A percentile compares a stretch with the other conserved stretches of the same genome.
Conservation (phyloP, 164 flowering plant genomes). For the Umbilicus rupestris region DNA sequence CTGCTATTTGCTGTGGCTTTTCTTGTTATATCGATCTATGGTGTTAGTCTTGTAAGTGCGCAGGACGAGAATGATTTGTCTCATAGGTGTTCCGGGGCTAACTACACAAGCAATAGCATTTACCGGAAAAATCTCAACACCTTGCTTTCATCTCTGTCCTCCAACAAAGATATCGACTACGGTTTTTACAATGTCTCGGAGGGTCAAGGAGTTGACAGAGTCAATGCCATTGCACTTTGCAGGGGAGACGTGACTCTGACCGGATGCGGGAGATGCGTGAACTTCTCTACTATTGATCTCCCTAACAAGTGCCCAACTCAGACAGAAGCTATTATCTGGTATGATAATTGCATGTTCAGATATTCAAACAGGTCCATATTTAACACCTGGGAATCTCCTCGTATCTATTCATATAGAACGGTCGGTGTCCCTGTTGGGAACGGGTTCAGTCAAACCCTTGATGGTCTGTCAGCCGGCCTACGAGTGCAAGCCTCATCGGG, state of each 20-base stretch:
- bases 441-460: background rate
- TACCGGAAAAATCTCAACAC: slow-evolving; percentile 18
- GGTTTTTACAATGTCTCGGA: slow-evolving; percentile 19
- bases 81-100: background rate
- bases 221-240: slow-evolving; percentile 25
- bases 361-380: slow-evolving; percentile 5
- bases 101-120: slow-evolving; percentile 12
- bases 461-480: slow-evolving; percentile 1
- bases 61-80: background rate
- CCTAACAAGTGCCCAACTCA: background rate
- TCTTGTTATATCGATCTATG: background rate
- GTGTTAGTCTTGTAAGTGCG: background rate
- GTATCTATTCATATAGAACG: background rate
- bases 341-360: slow-evolving; percentile 10
- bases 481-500: slow-evolving; percentile 12
- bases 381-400: background rate
- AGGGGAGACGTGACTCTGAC: slow-evolving; percentile 19
- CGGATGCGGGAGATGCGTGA: slow-evolving; percentile 17
- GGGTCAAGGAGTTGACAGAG: slow-evolving; percentile 14
- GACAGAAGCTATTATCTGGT: slow-evolving; percentile 9
- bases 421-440: background rate
- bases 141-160: slow-evolving; percentile 19
- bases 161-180: slow-evolving; percentile 11
- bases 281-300: slow-evolving; percentile 6
- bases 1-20: background rate